Base-by-base conservation (phyloP, 805 yeast species). In the Ogataea methanolica region DNA sequence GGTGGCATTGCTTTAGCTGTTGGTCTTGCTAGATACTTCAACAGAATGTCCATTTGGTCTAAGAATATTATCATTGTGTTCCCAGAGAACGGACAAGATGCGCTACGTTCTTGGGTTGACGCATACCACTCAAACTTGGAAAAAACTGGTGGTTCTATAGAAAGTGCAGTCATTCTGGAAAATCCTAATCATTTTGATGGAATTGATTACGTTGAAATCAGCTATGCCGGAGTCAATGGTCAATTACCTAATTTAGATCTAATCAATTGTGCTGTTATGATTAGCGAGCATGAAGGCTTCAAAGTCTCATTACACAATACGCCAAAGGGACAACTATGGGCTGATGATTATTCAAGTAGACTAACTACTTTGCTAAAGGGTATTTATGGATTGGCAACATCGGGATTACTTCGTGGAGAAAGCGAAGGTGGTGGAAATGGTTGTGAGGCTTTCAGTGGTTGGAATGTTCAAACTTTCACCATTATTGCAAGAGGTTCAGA, bases 171-270 rank as follows among this genome's bases (percentile, higher is more conserved):
- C 4, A 83, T 90, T 19, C 58, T 94, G 50, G 98, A 94, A 63
- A 89, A 78, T 60, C 82, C 94, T 3, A 69, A 70, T 7, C 65
- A 66, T 1, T 61, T 63, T 34, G 98, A 91, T 63, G 74, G 79
- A 55, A 79, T 90, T 62, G 88, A 85, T 47, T 80, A 77, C 58
- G 66, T 87, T 33, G 96, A 91, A 62, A 64, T 94, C 39, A 73
- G 70, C 42, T 92, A 88, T 62, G 89, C 86, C 50, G 99, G 99
- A 0, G 72, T 91, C 49, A 94, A 94, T 61, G 99, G 99, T 19
- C 97, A 90, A 66, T 74, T 91, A 54, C 99, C 99, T 15, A 94
- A 94, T 63, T 74, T 94, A 58, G 99, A 94, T 68, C 69, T 94
- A 47, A 70, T 94, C 41, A 94, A 94, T 61, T 79, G 90, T 26